phyloP scores from a whole-genome alignment of 2,329 filamentous ascomycete genomes.

The Teratosphaeria destructans region DNA sequence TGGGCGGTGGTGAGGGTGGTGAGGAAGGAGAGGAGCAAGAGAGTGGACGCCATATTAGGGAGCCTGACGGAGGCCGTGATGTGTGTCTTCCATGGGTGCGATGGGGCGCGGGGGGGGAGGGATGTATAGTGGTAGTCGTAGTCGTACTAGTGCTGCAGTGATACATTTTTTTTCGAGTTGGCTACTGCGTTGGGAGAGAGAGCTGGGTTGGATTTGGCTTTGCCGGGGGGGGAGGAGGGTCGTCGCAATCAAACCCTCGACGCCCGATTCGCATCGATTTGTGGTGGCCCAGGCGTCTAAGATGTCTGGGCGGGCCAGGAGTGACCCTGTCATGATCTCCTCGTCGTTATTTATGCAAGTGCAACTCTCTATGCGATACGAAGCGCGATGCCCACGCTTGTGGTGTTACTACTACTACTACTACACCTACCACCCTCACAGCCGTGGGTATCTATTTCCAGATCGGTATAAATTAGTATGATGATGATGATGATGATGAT shows the following conservation, averaged over 20 bases:
- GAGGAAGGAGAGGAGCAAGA: neutral
- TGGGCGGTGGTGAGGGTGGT: constrained; percentile 1
- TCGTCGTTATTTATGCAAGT: too few species aligned
- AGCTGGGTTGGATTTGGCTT: neutral
- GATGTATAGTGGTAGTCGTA: too few species aligned
- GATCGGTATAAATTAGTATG: too few species aligned
- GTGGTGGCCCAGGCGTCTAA: neutral
- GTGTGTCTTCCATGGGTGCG: neutral
- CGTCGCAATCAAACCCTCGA: neutral
- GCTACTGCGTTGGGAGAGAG: too few species aligned
- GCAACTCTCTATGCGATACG: too few species aligned
- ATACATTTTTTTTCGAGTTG: neutral
- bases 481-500: too few species aligned
- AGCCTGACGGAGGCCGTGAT: neutral
- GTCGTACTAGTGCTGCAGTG: too few species aligned
- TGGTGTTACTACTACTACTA: too few species aligned
- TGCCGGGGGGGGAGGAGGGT: neutral
- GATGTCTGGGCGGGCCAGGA: too few species aligned
- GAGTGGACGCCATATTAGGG: neutral
- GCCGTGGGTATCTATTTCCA: too few species aligned
- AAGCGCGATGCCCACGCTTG: too few species aligned
- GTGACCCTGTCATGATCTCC: neutral
- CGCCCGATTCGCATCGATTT: neutral
- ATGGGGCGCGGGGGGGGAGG: neutral
- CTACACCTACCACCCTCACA: too few species aligned